Base-by-base conservation (phyloP, 2,329 filamentous ascomycete species). In the Beauveria asiatica region DNA sequence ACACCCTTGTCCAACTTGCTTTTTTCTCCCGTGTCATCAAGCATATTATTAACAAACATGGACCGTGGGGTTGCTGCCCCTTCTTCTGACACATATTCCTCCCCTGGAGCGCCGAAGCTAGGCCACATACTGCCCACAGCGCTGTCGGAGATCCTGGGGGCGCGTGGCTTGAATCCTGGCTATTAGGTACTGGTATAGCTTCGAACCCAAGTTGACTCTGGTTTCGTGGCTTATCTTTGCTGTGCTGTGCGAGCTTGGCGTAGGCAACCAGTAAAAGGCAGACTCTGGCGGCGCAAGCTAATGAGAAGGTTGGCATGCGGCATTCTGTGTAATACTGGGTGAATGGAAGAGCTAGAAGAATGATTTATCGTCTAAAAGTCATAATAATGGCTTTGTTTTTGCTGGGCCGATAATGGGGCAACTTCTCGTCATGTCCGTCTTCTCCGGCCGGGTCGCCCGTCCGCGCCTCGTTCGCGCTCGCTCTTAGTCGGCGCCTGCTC, bases 361-460 rank as follows among this genome's bases (percentile, higher is more conserved):
- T 13, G 42, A 49, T 52, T 10, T 33, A 50, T 21, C 41, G 55
- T 42, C 45, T 23, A 17, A 17, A 46, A 30, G 57, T 59, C 56
- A 59, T 33, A 19, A 59, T 45, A 27, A 51, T 41, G 27, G 5
- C 41, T 41, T 27, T 46, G 46, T 45, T 53, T 52, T 59, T 21
- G 41, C 50, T 59, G 30, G 42, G 42, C 42, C 50, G 42, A 59
- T 39, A 39, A 59, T 59, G 57, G 57, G 48, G 48, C 56, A 49
- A 49, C 19, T 21, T 16, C 23, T 11, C 33, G 19, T 21, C 16
- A 46, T 46, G 57, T 54, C 57, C 57, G 57, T 59, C 41, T 30
- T 54, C 49, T 53, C 57, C 49, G 57, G 57, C 49, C 57, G 57
- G 57, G 49, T 54, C 57, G 57, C 57, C 41, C 57, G 48, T 59